phyloP scores from a whole-genome alignment of 2,329 filamentous ascomycete species.

The Mollisia scopiformis region DNA sequence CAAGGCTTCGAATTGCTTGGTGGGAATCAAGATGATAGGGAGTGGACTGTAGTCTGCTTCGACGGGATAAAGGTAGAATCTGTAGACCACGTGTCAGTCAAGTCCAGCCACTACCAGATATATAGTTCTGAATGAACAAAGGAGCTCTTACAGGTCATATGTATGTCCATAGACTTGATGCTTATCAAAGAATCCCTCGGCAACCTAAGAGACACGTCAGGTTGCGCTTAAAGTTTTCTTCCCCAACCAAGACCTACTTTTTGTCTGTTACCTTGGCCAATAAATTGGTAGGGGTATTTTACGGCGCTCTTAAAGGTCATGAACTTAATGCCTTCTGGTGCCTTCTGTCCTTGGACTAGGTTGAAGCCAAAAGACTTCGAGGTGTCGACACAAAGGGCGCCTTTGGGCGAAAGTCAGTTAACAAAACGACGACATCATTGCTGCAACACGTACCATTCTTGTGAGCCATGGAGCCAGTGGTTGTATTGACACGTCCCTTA shows the following conservation, averaged over 20 bases:
- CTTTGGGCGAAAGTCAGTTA: background rate
- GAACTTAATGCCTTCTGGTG: slow-evolving; percentile 40
- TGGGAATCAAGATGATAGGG: slow-evolving; percentile 69
- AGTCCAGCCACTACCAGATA: too few species aligned
- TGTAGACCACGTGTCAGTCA: slow-evolving; percentile 36
- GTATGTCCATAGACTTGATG: slow-evolving; percentile 59
- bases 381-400: background rate
- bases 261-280: slow-evolving; percentile 54
- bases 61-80: slow-evolving; percentile 69
- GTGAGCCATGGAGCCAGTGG: background rate
- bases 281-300: slow-evolving; percentile 62
- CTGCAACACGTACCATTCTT: background rate
- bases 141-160: slow-evolving; percentile 74
- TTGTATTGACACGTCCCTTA: background rate
- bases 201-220: slow-evolving; percentile 26
- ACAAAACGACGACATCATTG: background rate
- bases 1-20: slow-evolving; percentile 65
- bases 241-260: slow-evolving; percentile 42
- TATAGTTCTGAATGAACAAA: background rate
- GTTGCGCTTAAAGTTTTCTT: background rate
- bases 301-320: slow-evolving; percentile 56
- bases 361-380: slow-evolving; percentile 14
- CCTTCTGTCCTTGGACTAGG: slow-evolving; percentile 31
- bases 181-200: slow-evolving; percentile 53
- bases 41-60: slow-evolving; percentile 45